phyloP scores from a whole-genome alignment of 768 basidiomycete genomes.

The Amanita exitialis region DNA sequence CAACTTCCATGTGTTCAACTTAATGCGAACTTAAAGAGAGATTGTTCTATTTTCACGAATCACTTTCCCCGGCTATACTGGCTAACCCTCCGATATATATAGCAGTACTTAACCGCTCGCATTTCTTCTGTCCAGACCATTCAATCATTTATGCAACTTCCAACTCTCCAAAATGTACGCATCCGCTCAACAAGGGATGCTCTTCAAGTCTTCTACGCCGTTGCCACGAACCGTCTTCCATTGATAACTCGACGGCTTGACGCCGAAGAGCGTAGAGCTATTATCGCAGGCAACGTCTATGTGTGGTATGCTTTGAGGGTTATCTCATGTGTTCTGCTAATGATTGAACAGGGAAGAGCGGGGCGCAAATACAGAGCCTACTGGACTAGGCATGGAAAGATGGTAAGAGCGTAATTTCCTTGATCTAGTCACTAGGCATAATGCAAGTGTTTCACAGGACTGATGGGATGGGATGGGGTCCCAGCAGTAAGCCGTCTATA shows the following conservation, averaged over 20 bases:
- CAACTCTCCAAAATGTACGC: constrained; percentile 67
- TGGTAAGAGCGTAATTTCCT: constrained; percentile 33
- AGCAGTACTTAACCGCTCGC: constrained; percentile 12
- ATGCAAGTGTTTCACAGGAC: constrained; percentile 22
- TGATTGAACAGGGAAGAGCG: constrained; percentile 52
- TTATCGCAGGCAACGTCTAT: constrained; percentile 71
- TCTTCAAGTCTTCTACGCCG: constrained; percentile 73
- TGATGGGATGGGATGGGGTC: constrained; percentile 75
- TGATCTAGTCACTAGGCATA: background rate
- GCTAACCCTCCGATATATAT: constrained; percentile 13
- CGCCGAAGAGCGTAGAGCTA: constrained; percentile 68
- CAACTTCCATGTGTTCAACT: constrained; percentile 38
- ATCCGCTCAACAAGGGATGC: constrained; percentile 74
- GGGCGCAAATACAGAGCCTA: constrained; percentile 71
- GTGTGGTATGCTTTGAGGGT: constrained; percentile 41
- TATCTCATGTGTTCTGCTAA: background rate
- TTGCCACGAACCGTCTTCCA: constrained; percentile 55
- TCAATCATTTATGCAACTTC: constrained; percentile 50
- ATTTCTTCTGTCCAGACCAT: constrained; percentile 7
- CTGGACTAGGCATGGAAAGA: constrained; percentile 80
- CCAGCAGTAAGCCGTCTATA: constrained; percentile 52
- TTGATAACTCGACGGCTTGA: constrained; percentile 77
- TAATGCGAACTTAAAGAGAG: constrained; percentile 53
- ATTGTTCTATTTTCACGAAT: constrained; percentile 29
- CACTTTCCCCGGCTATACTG: constrained; percentile 26